These are phyloP conservation scores for Coemansia brasiliensis DNA, from an alignment of 192 early-diverging fungal genomes.

Conservation along the genomic window DNA sequence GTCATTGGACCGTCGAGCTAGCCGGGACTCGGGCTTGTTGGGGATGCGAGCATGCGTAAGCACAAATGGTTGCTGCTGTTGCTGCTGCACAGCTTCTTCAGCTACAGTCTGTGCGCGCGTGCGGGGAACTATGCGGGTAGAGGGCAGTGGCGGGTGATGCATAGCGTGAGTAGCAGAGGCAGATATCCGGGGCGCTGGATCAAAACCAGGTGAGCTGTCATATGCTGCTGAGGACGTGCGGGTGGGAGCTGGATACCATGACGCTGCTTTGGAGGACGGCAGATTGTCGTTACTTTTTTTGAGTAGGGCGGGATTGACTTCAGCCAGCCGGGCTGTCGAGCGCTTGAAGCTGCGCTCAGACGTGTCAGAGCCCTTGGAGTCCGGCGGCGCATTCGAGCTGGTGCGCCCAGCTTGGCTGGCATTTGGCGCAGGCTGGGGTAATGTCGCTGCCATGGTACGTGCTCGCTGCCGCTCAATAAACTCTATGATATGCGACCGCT, in stretches of 20 bases:
- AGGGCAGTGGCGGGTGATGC: constrained; percentile 8
- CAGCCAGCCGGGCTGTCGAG: constrained; percentile 47
- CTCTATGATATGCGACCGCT: constrained; percentile 47
- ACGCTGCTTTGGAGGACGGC: constrained; percentile 1
- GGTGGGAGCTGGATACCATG: constrained; percentile 19
- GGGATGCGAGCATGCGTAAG: constrained; percentile 6
- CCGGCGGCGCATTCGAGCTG: neutral
- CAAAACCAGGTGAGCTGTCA: neutral
- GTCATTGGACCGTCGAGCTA: constrained; percentile 17
- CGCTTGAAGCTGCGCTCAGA: constrained; percentile 52
- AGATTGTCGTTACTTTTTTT: neutral
- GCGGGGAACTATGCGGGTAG: constrained; percentile 33
- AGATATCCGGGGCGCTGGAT: no score
- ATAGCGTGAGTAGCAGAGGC: neutral
- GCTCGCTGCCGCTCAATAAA: constrained; percentile 48
- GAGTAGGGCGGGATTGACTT: constrained; percentile 11
- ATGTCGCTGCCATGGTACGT: constrained; percentile 10
- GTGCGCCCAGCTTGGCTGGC: neutral
- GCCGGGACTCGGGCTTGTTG: constrained; percentile 7
- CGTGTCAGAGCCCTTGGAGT: constrained; percentile 25
- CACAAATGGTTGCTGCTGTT: neutral
- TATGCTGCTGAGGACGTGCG: neutral
- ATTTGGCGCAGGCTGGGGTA: neutral
- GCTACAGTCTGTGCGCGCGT: constrained; percentile 17
- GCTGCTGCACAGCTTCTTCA: constrained; percentile 6